Percentiles rank a stretch among this genome's conserved stretches.
phyloP scores from a whole-genome alignment of 768 basidiomycete genomes.

The Trametes sanguinea region DNA sequence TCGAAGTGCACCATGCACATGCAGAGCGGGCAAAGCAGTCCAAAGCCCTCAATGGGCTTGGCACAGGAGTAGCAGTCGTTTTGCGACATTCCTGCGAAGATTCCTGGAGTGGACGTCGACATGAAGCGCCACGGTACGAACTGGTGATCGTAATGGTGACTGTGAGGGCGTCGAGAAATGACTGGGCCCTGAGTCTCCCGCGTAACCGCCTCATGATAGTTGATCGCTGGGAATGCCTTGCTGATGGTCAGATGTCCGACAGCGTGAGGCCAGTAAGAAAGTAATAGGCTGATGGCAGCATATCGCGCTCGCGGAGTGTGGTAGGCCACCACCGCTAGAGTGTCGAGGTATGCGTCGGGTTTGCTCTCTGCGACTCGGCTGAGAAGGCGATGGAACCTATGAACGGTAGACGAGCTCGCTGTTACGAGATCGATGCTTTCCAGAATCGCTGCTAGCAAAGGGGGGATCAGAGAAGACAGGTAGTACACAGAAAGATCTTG shows the following conservation, averaged over 20 bases:
- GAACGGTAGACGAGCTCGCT: conserved; percentile 39
- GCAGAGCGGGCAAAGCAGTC: conserved; percentile 71
- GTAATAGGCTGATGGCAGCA: conserved; percentile 55
- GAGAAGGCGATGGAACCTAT: conserved; percentile 57
- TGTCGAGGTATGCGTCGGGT: conserved; percentile 67
- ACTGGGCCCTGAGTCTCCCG: conserved; percentile 21
- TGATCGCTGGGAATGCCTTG: conserved; percentile 47
- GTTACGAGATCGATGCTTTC: conserved; percentile 51
- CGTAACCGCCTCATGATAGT: conserved; percentile 32
- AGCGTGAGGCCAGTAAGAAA: conserved; percentile 66
- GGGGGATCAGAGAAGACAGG: conserved; percentile 61
- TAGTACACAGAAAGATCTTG: conserved; percentile 59
- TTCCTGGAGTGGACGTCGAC: conserved; percentile 26
- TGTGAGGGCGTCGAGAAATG: conserved; percentile 21
- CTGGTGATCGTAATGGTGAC: conserved; percentile 56
- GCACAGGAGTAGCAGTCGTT: conserved; percentile 59
- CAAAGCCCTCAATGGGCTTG: conserved; percentile 61
- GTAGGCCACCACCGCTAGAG: conserved; percentile 72
- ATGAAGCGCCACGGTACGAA: conserved; percentile 71
- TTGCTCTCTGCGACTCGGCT: conserved; percentile 56
- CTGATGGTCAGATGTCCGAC: conserved; percentile 68
- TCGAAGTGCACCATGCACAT: conserved; percentile 71
- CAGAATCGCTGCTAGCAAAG: conserved; percentile 62
- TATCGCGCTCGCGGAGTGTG: conserved; percentile 56
- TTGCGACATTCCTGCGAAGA: conserved; percentile 37